Evolutionary conservation across 495 filamentous ascomycete species (phyloP), one percentile per base, ranked within the genome.

Genomic region (Astrothelium subdiscretum): DNA sequence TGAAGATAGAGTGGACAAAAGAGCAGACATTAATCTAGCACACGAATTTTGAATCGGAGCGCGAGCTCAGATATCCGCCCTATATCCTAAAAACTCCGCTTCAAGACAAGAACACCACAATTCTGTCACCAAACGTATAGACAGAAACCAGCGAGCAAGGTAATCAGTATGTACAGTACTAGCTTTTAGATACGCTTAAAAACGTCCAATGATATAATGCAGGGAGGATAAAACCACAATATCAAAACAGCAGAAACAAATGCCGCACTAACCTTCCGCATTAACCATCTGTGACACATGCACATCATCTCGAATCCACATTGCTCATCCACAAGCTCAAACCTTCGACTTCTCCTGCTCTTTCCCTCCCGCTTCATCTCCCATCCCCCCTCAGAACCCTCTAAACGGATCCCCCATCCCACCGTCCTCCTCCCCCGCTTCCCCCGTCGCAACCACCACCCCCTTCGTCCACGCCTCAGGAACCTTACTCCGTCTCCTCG

Each of bases 401-500:
- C 51, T 51, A 60, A 70, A 70, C 38, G 68, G 68, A 67, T 70
- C 48, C 48, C 22, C 68, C 42, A 60, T 26, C 2, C 61, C 68
- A 29, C 62, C 59, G 58, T 62, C 59, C 61, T 62, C 64, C 44
- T 67, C 68, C 35, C 67, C 66, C 10, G 60, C 64, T 51, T 59
- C 63, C 15, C 67, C 67, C 8, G 48, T 61, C 59, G 59, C 66
- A 26, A 66, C 67, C 3, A 64, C 40, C 31, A 60, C 27, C 4
- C 62, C 59, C 6, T 57, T 43, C 20, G 63, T 65, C 43, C 59
- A 57, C 57, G 58, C 32, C 27, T 70, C 68, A 4, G 48, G 48
- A 4, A 54, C 48, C 61, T 63, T 31, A 63, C 63, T 69, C 59
- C 67, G 61, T 70, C 71, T 31, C 64, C 62, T 24, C 69, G 68